Percentiles rank a stretch among this genome's conserved stretches.
These are phyloP conservation scores for Geum urbanum DNA, from an alignment of 306 rosid genomes.

Conservation along the genomic window DNA sequence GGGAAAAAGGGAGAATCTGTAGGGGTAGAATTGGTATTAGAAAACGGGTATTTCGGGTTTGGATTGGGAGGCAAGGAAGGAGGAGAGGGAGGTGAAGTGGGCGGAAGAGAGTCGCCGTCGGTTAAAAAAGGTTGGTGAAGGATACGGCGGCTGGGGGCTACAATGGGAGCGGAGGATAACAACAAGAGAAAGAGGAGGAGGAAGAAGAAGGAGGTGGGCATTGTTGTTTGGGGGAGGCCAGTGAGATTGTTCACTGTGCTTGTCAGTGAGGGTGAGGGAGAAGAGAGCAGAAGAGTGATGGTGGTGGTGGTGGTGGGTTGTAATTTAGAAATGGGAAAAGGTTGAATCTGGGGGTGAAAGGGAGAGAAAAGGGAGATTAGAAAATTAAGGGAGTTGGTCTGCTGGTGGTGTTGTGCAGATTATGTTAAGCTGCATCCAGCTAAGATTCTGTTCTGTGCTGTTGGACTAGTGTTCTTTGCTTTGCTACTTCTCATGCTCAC, in stretches of 20 bases:
- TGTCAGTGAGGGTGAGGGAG: neutral
- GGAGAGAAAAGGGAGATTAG: conserved; percentile 22
- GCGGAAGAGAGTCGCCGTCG: conserved; percentile 36
- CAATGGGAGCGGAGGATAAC: conserved; percentile 2
- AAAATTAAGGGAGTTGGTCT: conserved; percentile 24
- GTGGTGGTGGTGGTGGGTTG: neutral
- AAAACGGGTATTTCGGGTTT: conserved; percentile 64
- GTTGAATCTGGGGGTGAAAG: conserved; percentile 3
- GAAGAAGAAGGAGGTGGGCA: conserved; percentile 35
- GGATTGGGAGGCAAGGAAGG: conserved; percentile 44
- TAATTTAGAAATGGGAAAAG: conserved; percentile 16
- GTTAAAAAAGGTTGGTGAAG: conserved; percentile 67
- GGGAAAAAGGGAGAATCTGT: conserved; percentile 74
- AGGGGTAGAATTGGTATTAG: conserved; percentile 42
- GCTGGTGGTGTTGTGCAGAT: conserved; percentile 11
- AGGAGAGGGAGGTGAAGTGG: conserved; percentile 44
- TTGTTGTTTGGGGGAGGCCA: conserved; percentile 28
- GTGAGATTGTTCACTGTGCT: neutral
- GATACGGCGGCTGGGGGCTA: conserved; percentile 35
- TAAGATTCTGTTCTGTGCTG: conserved; percentile 58
- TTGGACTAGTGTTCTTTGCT: neutral
- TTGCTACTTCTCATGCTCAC: neutral
- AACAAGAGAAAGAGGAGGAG: conserved; percentile 16
- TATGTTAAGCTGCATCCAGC: conserved; percentile 58
- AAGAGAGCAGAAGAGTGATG: no score